Evolutionary conservation across 176 grass and related monocot genomes (phyloP).

Genomic region (Triticum urartu): DNA sequence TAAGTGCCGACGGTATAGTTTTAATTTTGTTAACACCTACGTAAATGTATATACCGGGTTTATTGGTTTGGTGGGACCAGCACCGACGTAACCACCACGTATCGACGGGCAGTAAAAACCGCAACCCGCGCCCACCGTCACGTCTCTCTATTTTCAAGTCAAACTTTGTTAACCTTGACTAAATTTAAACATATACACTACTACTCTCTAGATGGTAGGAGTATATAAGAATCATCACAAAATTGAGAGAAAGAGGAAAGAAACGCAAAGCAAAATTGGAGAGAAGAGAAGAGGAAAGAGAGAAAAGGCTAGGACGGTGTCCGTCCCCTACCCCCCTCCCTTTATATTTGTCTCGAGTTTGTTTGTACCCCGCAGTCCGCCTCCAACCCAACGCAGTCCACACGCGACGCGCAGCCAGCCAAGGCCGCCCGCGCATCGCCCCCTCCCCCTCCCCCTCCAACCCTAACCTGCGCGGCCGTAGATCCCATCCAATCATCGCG

Average conservation of each 20-base stretch:
- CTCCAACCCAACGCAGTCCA: neutral
- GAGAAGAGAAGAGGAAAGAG: neutral
- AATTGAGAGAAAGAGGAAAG: neutral
- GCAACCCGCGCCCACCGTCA: too few species aligned
- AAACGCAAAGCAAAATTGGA: neutral
- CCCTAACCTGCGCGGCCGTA: constrained; percentile 32
- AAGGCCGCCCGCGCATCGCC: constrained; percentile 1
- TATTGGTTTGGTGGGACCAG: too few species aligned
- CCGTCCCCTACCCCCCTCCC: neutral
- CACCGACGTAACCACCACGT: neutral
- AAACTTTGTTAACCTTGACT: too few species aligned
- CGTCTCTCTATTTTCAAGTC: too few species aligned
- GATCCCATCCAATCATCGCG: constrained; percentile 31
- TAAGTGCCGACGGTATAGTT: too few species aligned
- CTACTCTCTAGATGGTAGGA: too few species aligned
- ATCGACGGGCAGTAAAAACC: too few species aligned
- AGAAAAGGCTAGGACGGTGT: neutral
- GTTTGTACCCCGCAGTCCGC: neutral
- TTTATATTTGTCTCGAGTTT: neutral
- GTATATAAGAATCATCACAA: neutral
- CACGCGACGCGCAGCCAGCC: neutral
- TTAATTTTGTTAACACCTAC: too few species aligned
- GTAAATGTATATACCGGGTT: too few species aligned
- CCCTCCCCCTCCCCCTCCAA: neutral
- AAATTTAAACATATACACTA: too few species aligned